Base-by-base conservation (phyloP, 202 grass and related monocot species). In the Carex arenaria region DNA sequence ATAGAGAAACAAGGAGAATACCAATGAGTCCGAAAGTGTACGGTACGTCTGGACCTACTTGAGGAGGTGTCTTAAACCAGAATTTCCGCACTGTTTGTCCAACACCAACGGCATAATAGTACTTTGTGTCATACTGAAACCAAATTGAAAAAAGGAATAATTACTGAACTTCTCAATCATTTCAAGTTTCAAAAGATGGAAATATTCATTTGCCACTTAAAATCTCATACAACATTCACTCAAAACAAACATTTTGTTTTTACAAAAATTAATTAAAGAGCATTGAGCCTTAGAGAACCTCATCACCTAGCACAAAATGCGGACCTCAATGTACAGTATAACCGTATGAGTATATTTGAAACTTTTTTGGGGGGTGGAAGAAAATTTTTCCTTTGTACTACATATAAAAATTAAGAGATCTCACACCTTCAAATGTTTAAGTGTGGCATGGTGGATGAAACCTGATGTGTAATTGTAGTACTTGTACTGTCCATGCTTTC, bases 381-480 rank as follows among this genome's bases (percentile, higher is more conserved):
- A 55, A 10, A 34, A 52, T 20, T 4, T 70, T 70, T 11, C 6
- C 7, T 56, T 56, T 55, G 49, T 49, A 31, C 55, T 18, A 20
- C 22, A 23, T 77, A 72, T 26, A n/a, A 26, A 81, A 62, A 54
- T 57, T 47, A 28, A 72, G 9, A 85, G 61, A 62, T 47, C 15
- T 34, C 38, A n/a, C 23, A 97, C 94, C 94, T 97, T 84, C 67
- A 97, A 84, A 7, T 88, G 73, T 57, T 83, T 86, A 3, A 97
- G 60, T 52, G 90, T 94, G 89, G 85, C 94, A 31, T 97, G 94
- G 78, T 97, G 94, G 79, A 97, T 97, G 82, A 89, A 94, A 54
- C 92, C 94, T 3, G 94, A 94, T 13, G 92, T 97, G 47, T 97
- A 97, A 34, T 92, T 92, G 88, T 92, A 97, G 89, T 88, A 97